phyloP scores from a whole-genome alignment of 2,329 filamentous ascomycete genomes.

The Aspergillus chevalieri region DNA sequence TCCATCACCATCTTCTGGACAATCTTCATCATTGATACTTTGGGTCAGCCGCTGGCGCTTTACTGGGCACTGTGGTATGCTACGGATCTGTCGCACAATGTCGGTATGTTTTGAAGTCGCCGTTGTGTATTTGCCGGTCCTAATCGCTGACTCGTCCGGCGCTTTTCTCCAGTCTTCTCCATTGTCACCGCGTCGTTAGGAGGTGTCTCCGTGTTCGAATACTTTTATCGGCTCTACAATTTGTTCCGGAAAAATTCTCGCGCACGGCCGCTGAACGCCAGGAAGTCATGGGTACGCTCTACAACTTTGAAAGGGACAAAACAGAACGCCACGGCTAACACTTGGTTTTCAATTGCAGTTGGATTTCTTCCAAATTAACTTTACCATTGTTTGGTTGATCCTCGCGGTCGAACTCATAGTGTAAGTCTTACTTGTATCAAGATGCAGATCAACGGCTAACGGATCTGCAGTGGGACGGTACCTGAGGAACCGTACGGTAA shows the following conservation, averaged over 20 bases:
- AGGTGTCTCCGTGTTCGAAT: constrained; percentile 39
- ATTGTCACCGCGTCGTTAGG: constrained; percentile 37
- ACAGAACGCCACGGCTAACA: background rate
- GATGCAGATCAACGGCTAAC: constrained; percentile 10
- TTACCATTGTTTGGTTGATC: constrained; percentile 41
- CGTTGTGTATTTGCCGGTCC: background rate
- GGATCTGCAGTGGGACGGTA: constrained; percentile 32
- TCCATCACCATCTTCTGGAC: constrained; percentile 55
- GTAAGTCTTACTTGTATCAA: constrained; percentile 21
- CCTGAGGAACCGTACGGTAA: constrained; percentile 35
- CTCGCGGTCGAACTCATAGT: constrained; percentile 38
- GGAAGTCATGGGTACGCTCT: constrained; percentile 34
- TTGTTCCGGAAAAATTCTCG: constrained; percentile 33
- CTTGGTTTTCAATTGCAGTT: constrained; percentile 12
- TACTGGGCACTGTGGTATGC: constrained; percentile 59
- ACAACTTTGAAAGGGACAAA: background rate
- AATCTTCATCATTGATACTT: constrained; percentile 53
- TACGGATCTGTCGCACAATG: constrained; percentile 42
- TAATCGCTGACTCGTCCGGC: background rate
- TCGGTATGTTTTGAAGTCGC: constrained; percentile 24
- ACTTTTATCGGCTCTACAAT: constrained; percentile 37
- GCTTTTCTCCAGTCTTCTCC: constrained; percentile 30
- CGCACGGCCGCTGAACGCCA: constrained; percentile 36
- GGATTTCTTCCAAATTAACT: constrained; percentile 44
- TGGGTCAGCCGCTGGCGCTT: constrained; percentile 53